Evolutionary conservation across 2,329 filamentous ascomycete species (phyloP).

Genomic region (Neonectria neomacrospora): DNA sequence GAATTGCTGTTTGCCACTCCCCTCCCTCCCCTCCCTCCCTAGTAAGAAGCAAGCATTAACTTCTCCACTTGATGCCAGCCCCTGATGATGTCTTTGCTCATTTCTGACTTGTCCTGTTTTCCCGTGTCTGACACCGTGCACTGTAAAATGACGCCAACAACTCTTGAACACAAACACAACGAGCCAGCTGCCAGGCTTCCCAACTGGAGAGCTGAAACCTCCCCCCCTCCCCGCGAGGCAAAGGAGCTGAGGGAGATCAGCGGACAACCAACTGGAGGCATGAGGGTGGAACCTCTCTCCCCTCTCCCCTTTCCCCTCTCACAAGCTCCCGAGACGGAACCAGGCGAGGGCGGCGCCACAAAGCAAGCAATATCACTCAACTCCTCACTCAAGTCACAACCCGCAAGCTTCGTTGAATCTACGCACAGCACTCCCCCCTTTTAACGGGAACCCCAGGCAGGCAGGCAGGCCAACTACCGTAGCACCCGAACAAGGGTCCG

Average conservation of each 20-base stretch:
- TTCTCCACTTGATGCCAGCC: not conserved
- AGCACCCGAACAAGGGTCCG: conserved; percentile 27
- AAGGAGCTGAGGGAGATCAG: not conserved
- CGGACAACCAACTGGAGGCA: not conserved
- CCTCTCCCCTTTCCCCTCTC: not conserved
- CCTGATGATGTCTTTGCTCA: not conserved
- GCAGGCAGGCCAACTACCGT: not conserved
- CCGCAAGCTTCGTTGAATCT: not conserved
- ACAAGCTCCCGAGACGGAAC: conserved; percentile 5
- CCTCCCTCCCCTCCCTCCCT: not conserved
- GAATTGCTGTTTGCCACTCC: conserved; percentile 5
- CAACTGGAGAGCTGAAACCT: not conserved
- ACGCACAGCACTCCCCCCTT: conserved; percentile 14
- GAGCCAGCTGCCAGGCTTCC: not conserved
- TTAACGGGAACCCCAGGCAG: not conserved
- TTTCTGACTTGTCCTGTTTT: not conserved
- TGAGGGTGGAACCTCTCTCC: not conserved
- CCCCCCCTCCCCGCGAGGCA: no score
- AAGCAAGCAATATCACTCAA: not conserved
- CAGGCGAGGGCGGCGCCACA: not conserved
- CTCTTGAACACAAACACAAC: not conserved
- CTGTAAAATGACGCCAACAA: not conserved
- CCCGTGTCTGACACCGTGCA: conserved; percentile 4
- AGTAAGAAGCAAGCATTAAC: not conserved
- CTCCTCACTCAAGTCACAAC: not conserved